Evolutionary conservation across 2,329 filamentous ascomycete genomes (phyloP).

Genomic region (Hymenoscyphus fructigenus): DNA sequence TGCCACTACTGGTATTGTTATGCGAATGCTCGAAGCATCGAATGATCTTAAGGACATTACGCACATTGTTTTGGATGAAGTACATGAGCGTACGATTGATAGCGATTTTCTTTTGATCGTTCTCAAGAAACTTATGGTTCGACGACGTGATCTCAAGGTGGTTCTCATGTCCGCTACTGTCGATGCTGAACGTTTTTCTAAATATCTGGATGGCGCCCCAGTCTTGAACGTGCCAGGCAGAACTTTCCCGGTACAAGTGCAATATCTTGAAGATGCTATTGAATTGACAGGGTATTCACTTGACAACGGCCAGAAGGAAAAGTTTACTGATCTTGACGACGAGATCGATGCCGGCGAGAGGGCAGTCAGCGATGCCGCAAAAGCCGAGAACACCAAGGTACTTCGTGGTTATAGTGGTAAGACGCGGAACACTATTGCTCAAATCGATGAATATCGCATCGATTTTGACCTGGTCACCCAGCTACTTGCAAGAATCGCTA

Average conservation of each 20-base stretch:
- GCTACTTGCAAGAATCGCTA: conserved; percentile 74
- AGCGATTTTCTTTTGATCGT: conserved; percentile 95
- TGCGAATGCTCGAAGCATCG: conserved; percentile 92
- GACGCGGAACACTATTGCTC: conserved; percentile 71
- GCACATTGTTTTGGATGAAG: conserved; percentile 94
- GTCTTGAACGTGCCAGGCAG: conserved; percentile 88
- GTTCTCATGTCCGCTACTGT: conserved; percentile 98
- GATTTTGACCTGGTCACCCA: conserved; percentile 84
- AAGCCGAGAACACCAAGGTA: conserved; percentile 59
- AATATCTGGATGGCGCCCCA: conserved; percentile 81
- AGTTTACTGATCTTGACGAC: conserved; percentile 63
- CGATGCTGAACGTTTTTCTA: conserved; percentile 86
- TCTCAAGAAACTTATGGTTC: conserved; percentile 75
- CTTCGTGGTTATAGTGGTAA: conserved; percentile 72
- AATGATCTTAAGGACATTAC: conserved; percentile 87
- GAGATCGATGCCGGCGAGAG: conserved; percentile 51
- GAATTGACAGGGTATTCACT: conserved; percentile 76
- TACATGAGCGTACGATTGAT: conserved; percentile 94
- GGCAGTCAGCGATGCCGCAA: conserved; percentile 45
- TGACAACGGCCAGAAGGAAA: conserved; percentile 46
- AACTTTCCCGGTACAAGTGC: conserved; percentile 87
- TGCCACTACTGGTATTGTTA: conserved; percentile 89
- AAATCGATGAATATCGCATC: conserved; percentile 87
- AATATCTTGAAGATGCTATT: conserved; percentile 88
- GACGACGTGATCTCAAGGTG: conserved; percentile 80